These are phyloP conservation scores for Diospyros lotus DNA, from an alignment of 148 eudicot species.

Conservation along the genomic window DNA sequence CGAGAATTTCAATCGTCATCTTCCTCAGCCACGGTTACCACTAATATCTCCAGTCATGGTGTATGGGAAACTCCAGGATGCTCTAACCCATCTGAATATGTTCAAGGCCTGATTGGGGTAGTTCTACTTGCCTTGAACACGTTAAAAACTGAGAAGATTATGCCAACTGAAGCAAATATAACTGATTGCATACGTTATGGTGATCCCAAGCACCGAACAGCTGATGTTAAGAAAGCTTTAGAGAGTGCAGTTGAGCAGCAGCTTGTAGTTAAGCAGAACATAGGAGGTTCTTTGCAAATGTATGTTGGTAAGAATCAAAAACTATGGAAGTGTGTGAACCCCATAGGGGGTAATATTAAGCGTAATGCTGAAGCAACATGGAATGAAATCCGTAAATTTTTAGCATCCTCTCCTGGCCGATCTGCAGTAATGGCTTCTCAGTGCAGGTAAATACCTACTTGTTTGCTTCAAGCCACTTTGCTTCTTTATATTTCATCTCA, in stretches of 20 bases:
- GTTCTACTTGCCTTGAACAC: conserved; percentile 74
- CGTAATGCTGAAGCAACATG: conserved; percentile 52
- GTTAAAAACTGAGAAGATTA: conserved; percentile 69
- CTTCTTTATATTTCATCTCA: not conserved
- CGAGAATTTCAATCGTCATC: conserved; percentile 28
- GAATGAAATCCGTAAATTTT: conserved; percentile 63
- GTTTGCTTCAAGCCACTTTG: conserved; percentile 3
- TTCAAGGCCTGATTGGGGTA: conserved; percentile 74
- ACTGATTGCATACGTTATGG: conserved; percentile 46
- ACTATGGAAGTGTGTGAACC: conserved; percentile 72
- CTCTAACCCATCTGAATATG: conserved; percentile 58
- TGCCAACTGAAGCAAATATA: conserved; percentile 77
- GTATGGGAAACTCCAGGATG: conserved; percentile 42
- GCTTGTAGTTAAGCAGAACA: no score
- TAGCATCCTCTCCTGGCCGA: conserved; percentile 59
- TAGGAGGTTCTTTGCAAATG: conserved; percentile 38
- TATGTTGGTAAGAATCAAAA: conserved; percentile 73
- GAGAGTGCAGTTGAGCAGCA: no score
- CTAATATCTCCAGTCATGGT: conserved; percentile 26
- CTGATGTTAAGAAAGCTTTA: no score
- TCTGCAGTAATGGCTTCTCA: conserved; percentile 50
- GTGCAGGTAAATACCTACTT: conserved; percentile 47
- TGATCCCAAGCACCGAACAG: no score
- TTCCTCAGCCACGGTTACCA: conserved; percentile 25
- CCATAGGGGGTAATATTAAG: conserved; percentile 53